Evolutionary conservation across 2,329 filamentous ascomycete species (phyloP), one percentile per base, ranked within the genome.

Genomic region (Purpureocillium lavendulum): DNA sequence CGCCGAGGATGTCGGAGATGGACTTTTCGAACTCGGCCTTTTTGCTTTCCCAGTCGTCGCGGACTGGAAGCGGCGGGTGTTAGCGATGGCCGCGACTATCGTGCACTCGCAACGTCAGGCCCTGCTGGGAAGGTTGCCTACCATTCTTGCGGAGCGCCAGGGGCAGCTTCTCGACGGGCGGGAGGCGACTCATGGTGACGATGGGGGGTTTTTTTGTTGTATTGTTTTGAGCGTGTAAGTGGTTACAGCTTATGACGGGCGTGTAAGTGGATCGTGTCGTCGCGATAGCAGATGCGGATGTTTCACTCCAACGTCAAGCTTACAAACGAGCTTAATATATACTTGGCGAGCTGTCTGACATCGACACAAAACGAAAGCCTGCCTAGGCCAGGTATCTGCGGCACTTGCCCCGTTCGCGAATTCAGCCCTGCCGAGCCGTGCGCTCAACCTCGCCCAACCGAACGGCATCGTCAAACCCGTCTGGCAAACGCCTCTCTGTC

Each of bases 121-220:
- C n/a, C n/a, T n/a, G n/a, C n/a, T n/a, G 21, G 21, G 21, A 5
- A 26, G 21, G 21, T n/a, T n/a, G n/a, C 21, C 6, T 50, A 74
- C 71, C 50, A 53, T 73, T 70, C 58, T 73, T 75, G 53, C 71
- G 69, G 33, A 69, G 50, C 26, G 64, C 66, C 45, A 75, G 67
- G 29, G 71, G 61, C 10, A 75, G 59, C 56, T 71, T 75, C 45
- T 66, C 70, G 33, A 61, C 63, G 7, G 70, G 67, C 8, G 67
- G 61, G 36, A 70, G 62, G 37, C 55, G 51, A 32, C 45, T 28
- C 54, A 58, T 57, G 15, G 11, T 47, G 39, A 18, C 15, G 16
- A 35, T 26, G 24, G 4, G 33, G 11, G n/a, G n/a, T n/a, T 10
- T 35, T n/a, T 16, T 6, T 13, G n/a, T 35, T 18, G 14, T 24